Conservation (phyloP, 1,284 basidiomycete species). For the Pascua sp. region DNA sequence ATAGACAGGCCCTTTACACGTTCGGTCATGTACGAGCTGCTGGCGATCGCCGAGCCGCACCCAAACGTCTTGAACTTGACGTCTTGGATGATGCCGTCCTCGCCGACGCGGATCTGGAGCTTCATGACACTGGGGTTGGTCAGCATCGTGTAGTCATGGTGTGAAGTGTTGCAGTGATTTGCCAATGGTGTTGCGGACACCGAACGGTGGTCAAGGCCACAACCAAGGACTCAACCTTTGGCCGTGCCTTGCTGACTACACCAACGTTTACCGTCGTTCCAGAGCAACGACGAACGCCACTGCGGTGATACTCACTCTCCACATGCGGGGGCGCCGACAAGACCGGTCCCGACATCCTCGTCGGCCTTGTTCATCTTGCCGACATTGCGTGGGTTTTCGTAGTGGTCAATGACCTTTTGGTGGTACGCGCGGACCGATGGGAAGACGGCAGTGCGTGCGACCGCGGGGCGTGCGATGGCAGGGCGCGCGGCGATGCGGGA, state of each 20-base stretch:
- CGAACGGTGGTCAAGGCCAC: background rate
- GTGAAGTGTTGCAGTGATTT: too few species aligned
- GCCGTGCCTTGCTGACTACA: background rate
- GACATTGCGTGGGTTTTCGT: slow-evolving; percentile 91
- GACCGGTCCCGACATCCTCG: slow-evolving; percentile 74
- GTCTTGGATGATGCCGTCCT: slow-evolving; percentile 85
- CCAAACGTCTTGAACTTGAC: slow-evolving; percentile 99
- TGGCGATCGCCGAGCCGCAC: slow-evolving; percentile 85
- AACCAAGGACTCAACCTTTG: too few species aligned
- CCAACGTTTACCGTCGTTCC: background rate
- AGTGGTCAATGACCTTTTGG: slow-evolving; percentile 92
- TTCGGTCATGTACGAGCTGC: slow-evolving; percentile 96
- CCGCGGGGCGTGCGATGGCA: slow-evolving; percentile 9
- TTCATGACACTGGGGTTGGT: slow-evolving; percentile 86
- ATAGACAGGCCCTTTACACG: slow-evolving; percentile 91
- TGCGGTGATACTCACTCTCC: slow-evolving; percentile 38
- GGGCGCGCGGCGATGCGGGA: slow-evolving; percentile 24
- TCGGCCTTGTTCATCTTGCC: slow-evolving; percentile 48
- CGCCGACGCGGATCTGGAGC: slow-evolving; percentile 95
- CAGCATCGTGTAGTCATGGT: too few species aligned
- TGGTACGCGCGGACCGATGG: slow-evolving; percentile 64
- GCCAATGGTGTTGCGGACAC: too few species aligned
- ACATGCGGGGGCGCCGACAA: slow-evolving; percentile 76
- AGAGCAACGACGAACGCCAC: too few species aligned
- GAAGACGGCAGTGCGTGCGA: slow-evolving; percentile 14